Evolutionary conservation across 306 rosid species (phyloP).

Genomic region (Lupinus albus): DNA sequence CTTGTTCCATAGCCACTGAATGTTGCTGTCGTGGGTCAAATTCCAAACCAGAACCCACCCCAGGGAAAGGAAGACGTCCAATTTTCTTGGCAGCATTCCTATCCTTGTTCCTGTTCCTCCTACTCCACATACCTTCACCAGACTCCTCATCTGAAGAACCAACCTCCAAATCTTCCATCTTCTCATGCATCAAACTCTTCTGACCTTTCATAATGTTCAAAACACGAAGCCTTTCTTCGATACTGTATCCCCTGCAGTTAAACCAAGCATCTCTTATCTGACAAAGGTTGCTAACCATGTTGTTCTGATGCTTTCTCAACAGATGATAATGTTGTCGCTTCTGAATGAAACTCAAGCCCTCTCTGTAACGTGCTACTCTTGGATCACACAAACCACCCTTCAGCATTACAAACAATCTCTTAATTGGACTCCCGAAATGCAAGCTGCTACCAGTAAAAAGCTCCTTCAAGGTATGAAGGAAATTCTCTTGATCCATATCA

Average conservation of each 20-base stretch:
- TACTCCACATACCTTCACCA: slow-evolving; percentile 60
- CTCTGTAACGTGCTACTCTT: slow-evolving; percentile 91
- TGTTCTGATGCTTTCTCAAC: slow-evolving; percentile 88
- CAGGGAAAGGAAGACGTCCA: slow-evolving; percentile 53
- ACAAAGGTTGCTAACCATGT: slow-evolving; percentile 84
- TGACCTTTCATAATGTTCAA: slow-evolving; percentile 80
- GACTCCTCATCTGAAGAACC: slow-evolving; percentile 79
- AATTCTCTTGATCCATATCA: slow-evolving; percentile 88
- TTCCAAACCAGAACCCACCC: slow-evolving; percentile 54
- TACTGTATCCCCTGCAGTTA: slow-evolving; percentile 85
- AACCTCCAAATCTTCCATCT: slow-evolving; percentile 65
- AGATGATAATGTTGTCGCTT: slow-evolving; percentile 83
- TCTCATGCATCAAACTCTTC: slow-evolving; percentile 88
- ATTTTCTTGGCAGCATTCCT: slow-evolving; percentile 54
- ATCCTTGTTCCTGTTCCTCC: slow-evolving; percentile 63
- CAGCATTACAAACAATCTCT: slow-evolving; percentile 77
- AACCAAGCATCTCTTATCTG: slow-evolving; percentile 96
- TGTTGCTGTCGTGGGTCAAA: slow-evolving; percentile 49
- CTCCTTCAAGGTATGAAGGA: slow-evolving; percentile 66
- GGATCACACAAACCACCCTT: slow-evolving; percentile 98
- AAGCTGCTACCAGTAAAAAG: slow-evolving; percentile 76
- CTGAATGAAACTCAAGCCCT: slow-evolving; percentile 79
- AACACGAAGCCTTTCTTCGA: slow-evolving; percentile 87
- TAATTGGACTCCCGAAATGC: slow-evolving; percentile 89
- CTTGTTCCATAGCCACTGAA: slow-evolving; percentile 46